Percentiles rank a stretch among this genome's conserved stretches.
Conservation (phyloP, 75 land plant species). For the Ceratopteris richardii region DNA sequence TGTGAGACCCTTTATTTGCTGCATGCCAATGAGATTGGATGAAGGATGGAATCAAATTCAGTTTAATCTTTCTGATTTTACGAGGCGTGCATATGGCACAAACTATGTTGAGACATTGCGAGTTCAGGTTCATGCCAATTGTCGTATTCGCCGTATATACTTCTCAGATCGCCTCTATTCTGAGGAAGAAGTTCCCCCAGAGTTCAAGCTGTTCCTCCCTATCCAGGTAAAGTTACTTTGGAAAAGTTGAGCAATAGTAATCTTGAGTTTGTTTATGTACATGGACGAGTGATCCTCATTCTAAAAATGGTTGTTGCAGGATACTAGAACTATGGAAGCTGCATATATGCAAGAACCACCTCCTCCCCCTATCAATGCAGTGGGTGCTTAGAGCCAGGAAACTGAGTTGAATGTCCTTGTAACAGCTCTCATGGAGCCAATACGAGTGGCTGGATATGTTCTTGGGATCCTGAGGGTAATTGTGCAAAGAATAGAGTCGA, state of each 20-base stretch:
- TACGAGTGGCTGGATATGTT: too few species aligned
- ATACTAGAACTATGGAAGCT: constrained; percentile 5
- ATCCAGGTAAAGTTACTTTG: constrained; percentile 15
- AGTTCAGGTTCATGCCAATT: constrained; percentile 39
- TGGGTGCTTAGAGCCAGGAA: neutral
- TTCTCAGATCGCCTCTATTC: constrained; percentile 34
- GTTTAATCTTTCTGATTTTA: constrained; percentile 35
- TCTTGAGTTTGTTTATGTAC: neutral
- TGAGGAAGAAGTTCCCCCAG: constrained; percentile 37
- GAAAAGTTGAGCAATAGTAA: neutral
- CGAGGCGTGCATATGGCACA: constrained; percentile 40
- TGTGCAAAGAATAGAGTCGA: too few species aligned
- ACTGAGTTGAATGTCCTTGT: too few species aligned
- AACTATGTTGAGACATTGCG: constrained; percentile 38
- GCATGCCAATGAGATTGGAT: constrained; percentile 40
- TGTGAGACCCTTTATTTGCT: constrained; percentile 36
- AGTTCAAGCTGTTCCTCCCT: constrained; percentile 35
- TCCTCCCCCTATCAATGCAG: neutral
- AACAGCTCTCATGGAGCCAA: too few species aligned
- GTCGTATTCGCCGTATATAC: constrained; percentile 35
- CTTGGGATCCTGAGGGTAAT: too few species aligned
- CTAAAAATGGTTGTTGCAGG: constrained; percentile 1
- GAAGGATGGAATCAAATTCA: constrained; percentile 43
- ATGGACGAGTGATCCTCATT: neutral
- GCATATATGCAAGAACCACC: constrained; percentile 1